Evolutionary conservation across 2,329 filamentous ascomycete species (phyloP), one percentile per base, ranked within the genome.

Genomic region (Thelonectria rubi): DNA sequence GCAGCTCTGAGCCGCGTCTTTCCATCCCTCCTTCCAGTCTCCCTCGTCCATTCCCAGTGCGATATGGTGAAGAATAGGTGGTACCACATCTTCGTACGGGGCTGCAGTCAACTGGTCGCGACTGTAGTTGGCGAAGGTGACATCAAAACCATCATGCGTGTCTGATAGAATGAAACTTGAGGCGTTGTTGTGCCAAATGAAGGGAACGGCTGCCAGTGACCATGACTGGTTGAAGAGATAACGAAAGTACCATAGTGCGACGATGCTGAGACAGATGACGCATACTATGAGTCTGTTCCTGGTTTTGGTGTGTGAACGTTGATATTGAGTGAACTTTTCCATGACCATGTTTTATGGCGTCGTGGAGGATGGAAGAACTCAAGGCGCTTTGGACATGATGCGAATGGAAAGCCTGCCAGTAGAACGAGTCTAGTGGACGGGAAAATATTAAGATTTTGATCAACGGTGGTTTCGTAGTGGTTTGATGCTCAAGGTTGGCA

Each of bases 71-170:
- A 52, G 15, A 26, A 52, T 24, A 11, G 49, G n/a, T 6, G 49
- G 49, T 5, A 52, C 37, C 4, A 21, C 6, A 18, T 52, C 49
- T 5, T 52, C 32, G 17, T 40, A 53, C 9, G 37, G 50, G 20
- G 20, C 37, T 2, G 50, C 50, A 7, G 50, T 20, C 5, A 30
- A 5, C 15, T 43, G 37, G 14, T 24, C 9, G 14, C 20, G 20
- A 18, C 37, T 53, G 37, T 53, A 53, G 50, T 43, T 45, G 50
- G 50, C 5, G 17, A 53, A 53, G 21, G 50, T 53, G 37, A 53
- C 21, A 14, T 53, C 50, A 15, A 53, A 53, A 5, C 10, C 40
- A 37, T 53, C 50, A 24, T 24, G 24, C 24, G 24, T 24, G 24
- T 24, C 24, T 24, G 24, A 24, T 24, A 24, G 24, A 24, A 24